Evolutionary conservation across 176 grass and related monocot genomes (phyloP).

Genomic region (Rhipidocladum racemiflorum): DNA sequence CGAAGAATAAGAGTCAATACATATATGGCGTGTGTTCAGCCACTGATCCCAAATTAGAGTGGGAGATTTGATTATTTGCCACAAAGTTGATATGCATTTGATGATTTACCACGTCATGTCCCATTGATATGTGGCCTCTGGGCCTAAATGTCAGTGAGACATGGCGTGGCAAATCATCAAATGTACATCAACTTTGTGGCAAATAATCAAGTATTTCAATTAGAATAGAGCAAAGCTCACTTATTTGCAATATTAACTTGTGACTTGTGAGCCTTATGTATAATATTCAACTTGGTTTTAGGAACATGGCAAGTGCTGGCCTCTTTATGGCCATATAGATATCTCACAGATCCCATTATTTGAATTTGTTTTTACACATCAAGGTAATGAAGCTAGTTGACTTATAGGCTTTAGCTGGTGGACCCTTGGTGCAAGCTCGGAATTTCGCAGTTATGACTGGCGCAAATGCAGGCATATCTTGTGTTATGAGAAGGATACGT

Average conservation of each 20-base stretch:
- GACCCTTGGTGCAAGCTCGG: conserved; percentile 77
- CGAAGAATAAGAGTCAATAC: not conserved
- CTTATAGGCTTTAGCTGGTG: conserved; percentile 65
- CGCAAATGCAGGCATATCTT: conserved; percentile 76
- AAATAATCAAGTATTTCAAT: too few relatives aligned
- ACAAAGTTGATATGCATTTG: too few relatives aligned
- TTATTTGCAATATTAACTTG: not conserved
- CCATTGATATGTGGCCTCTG: too few relatives aligned
- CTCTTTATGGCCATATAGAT: not conserved
- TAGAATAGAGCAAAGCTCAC: not conserved
- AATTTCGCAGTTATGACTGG: conserved; percentile 95
- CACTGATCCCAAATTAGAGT: not conserved
- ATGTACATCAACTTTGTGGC: too few relatives aligned
- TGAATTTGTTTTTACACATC: not conserved
- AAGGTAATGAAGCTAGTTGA: conserved; percentile 11
- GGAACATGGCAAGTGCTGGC: not conserved
- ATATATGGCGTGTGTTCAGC: not conserved
- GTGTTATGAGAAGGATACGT: conserved; percentile 85
- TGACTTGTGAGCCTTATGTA: not conserved
- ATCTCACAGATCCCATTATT: not conserved
- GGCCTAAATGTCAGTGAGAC: too few relatives aligned
- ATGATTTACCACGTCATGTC: too few relatives aligned
- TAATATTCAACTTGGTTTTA: not conserved
- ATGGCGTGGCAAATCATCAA: too few relatives aligned
- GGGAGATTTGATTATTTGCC: too few relatives aligned